Evolutionary conservation across 2,329 filamentous ascomycete genomes (phyloP).

Genomic region (Stachybotrys chartarum): DNA sequence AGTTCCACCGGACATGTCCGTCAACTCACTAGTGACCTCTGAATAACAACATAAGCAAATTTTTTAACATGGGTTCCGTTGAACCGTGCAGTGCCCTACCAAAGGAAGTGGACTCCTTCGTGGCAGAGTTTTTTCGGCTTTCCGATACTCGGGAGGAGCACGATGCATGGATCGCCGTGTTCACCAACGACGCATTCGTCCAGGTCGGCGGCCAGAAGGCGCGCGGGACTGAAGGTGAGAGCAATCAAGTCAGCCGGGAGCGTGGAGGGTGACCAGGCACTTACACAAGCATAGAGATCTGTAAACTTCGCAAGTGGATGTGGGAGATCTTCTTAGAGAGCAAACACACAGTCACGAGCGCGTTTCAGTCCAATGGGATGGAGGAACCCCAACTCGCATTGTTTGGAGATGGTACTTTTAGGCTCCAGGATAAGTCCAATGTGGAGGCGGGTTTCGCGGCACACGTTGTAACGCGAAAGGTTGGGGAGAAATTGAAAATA

Average conservation of each 20-base stretch:
- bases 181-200: neutral
- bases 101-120: neutral
- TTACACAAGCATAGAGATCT: neutral
- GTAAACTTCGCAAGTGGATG: neutral
- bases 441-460: too few relatives aligned
- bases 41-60: constrained; percentile 17
- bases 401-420: too few relatives aligned
- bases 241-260: neutral
- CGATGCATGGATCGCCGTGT: neutral
- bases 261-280: neutral
- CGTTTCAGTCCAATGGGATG: too few relatives aligned
- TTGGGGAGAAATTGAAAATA: too few relatives aligned
- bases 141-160: neutral
- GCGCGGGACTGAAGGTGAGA: neutral
- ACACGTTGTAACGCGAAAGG: too few relatives aligned
- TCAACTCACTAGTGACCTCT: too few relatives aligned
- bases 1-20: too few relatives aligned
- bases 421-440: too few relatives aligned
- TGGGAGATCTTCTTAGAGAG: neutral
- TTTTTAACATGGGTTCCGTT: neutral
- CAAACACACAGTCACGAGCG: neutral
- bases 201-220: neutral
- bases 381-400: too few relatives aligned
- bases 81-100: neutral
- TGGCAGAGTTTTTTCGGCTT: neutral